Conservation (phyloP, 495 filamentous ascomycete species). For the Monascus purpureus region DNA sequence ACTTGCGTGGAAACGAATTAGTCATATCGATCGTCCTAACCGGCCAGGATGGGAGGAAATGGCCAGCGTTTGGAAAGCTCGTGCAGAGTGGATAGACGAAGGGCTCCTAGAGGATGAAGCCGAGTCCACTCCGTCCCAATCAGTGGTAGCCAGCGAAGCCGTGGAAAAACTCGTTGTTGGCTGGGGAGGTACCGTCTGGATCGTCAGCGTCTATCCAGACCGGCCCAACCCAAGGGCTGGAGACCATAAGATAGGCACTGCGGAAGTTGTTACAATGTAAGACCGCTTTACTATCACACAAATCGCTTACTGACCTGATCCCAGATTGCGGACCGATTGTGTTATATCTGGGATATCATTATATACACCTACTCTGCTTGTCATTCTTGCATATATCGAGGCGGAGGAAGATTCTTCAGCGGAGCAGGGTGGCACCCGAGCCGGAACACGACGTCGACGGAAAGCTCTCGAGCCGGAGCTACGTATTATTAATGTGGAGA, state of each 20-base stretch:
- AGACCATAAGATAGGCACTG: conserved; percentile 59
- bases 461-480: conserved; percentile 78
- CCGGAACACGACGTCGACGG: conserved; percentile 45
- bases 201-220: conserved; percentile 81
- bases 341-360: conserved; percentile 92
- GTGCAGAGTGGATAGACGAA: conserved; percentile 85
- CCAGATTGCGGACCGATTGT: conserved; percentile 84
- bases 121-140: conserved; percentile 20
- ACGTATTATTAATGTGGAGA: conserved; percentile 74
- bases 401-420: conserved; percentile 43
- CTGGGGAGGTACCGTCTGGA: conserved; percentile 93
- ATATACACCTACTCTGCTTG: conserved; percentile 82
- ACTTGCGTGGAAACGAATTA: conserved; percentile 89
- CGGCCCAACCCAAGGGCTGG: conserved; percentile 54
- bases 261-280: conserved; percentile 83
- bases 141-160: conserved; percentile 16
- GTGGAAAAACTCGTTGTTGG: conserved; percentile 78
- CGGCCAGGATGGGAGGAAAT: conserved; percentile 81
- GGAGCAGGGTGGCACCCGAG: conserved; percentile 19
- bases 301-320: conserved; percentile 4
- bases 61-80: conserved; percentile 84
- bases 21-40: conserved; percentile 74
- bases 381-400: conserved; percentile 80
- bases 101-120: conserved; percentile 50
- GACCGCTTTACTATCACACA: conserved; percentile 16